These are phyloP conservation scores for Tubosaeta brunneosetosa DNA, from an alignment of 768 basidiomycete genomes.

Conservation along the genomic window DNA sequence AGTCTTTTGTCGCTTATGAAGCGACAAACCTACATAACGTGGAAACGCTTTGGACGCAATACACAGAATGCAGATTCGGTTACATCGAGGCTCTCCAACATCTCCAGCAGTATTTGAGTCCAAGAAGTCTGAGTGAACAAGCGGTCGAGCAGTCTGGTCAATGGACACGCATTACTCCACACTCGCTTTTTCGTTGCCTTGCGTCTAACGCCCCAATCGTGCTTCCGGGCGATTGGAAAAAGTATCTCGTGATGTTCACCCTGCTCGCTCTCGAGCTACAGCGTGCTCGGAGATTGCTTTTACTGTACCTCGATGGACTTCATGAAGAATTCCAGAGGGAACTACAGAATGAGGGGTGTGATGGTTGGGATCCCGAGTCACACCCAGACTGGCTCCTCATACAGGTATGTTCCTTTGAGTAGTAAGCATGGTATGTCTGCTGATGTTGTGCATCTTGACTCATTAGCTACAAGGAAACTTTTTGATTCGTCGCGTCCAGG, in stretches of 20 bases:
- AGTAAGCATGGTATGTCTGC: too few species aligned
- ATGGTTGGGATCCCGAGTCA: conserved; percentile 10
- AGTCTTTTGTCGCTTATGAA: too few species aligned
- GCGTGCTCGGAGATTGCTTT: conserved; percentile 1
- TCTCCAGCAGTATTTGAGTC: conserved; percentile 7
- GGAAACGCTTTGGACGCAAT: not conserved
- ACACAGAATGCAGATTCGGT: too few species aligned
- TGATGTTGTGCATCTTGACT: too few species aligned
- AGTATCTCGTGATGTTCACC: conserved; percentile 25
- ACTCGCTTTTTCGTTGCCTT: conserved; percentile 28
- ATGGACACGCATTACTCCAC: too few species aligned
- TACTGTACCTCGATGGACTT: not conserved
- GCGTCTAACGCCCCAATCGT: conserved; percentile 14
- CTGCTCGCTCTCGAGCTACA: too few species aligned
- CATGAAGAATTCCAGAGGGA: conserved; percentile 1
- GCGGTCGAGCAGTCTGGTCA: conserved; percentile 15
- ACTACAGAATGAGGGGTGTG: not conserved
- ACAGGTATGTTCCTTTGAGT: too few species aligned
- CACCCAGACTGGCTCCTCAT: conserved; percentile 40
- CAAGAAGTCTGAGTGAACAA: conserved; percentile 9
- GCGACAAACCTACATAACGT: conserved; percentile 1
- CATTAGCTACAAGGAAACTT: conserved; percentile 45
- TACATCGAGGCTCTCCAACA: not conserved
- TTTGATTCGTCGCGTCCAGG: conserved; percentile 40
- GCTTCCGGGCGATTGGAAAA: conserved; percentile 24